These are phyloP conservation scores for Wickerhamiella brachini DNA, from an alignment of 805 yeast species.

Conservation along the genomic window DNA sequence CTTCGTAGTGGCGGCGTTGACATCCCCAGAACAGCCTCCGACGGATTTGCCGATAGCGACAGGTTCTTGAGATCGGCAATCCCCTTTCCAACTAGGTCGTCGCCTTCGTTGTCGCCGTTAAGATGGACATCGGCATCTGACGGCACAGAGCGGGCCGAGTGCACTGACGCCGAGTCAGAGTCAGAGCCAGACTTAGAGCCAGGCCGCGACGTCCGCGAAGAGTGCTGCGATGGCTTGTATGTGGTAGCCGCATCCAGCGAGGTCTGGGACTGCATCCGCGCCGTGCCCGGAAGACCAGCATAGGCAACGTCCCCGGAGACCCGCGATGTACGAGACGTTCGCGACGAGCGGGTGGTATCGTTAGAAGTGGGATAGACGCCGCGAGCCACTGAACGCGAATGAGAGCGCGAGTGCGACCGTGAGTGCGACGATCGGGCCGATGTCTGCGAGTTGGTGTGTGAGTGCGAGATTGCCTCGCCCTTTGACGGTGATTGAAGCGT, in stretches of 20 bases:
- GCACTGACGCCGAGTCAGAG: background rate
- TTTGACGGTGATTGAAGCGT: background rate
- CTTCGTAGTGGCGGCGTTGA: background rate
- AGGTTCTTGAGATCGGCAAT: background rate
- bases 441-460: background rate
- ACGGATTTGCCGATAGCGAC: background rate
- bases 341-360: background rate
- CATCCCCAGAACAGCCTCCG: background rate
- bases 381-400: background rate
- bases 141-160: background rate
- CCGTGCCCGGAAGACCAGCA: background rate
- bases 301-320: background rate
- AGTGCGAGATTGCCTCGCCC: background rate
- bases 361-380: background rate
- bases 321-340: background rate
- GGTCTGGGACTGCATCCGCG: background rate
- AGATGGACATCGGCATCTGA: background rate
- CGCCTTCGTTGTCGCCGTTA: background rate
- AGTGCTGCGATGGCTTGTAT: background rate
- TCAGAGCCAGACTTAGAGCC: background rate
- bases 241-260: background rate
- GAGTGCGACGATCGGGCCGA: background rate
- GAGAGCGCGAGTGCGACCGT: background rate
- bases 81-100: background rate
- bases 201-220: too few species aligned